Evolutionary conservation across 805 yeast species (phyloP).

Genomic region (Alloascoidea africana): DNA sequence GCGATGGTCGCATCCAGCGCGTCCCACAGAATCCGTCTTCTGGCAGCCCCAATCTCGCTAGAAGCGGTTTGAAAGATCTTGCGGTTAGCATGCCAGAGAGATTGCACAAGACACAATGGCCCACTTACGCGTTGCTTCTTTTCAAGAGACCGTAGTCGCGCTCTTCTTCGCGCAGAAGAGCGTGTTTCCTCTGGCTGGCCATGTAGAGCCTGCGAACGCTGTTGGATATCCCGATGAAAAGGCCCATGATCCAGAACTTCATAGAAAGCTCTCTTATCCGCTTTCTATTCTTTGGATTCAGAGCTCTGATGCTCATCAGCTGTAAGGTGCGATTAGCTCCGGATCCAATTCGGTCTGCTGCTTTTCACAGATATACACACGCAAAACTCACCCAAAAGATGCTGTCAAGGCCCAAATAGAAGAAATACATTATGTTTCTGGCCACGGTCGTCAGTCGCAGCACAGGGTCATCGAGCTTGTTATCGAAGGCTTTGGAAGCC

Average conservation of each 20-base stretch:
- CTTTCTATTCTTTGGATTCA: constrained; percentile 24
- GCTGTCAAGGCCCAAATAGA: constrained; percentile 20
- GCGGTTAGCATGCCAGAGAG: no score
- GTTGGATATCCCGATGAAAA: constrained; percentile 45
- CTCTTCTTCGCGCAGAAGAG: constrained; percentile 22
- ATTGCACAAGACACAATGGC: no score
- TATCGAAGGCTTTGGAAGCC: constrained; percentile 53
- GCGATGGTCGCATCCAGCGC: constrained; percentile 64
- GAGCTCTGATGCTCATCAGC: constrained; percentile 30
- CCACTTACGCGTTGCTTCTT: no score
- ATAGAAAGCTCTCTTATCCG: constrained; percentile 41
- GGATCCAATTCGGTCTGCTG: constrained; percentile 8
- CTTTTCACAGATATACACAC: constrained; percentile 18
- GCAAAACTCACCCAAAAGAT: constrained; percentile 15
- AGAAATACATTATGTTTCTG: constrained; percentile 19
- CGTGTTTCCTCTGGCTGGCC: constrained; percentile 21
- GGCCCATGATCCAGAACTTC: constrained; percentile 65
- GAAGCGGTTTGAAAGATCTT: no score
- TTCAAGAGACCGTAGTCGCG: constrained; percentile 19
- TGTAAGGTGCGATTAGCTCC: constrained; percentile 17
- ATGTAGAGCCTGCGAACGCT: constrained; percentile 39
- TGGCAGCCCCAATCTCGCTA: constrained; percentile 30
- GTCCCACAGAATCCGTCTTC: constrained; percentile 63
- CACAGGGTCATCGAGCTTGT: constrained; percentile 51
- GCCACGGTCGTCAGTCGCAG: constrained; percentile 25